Evolutionary conservation across 331 rosid genomes (phyloP), one percentile per base, ranked within the genome.

Genomic region (Acacia pycnantha): DNA sequence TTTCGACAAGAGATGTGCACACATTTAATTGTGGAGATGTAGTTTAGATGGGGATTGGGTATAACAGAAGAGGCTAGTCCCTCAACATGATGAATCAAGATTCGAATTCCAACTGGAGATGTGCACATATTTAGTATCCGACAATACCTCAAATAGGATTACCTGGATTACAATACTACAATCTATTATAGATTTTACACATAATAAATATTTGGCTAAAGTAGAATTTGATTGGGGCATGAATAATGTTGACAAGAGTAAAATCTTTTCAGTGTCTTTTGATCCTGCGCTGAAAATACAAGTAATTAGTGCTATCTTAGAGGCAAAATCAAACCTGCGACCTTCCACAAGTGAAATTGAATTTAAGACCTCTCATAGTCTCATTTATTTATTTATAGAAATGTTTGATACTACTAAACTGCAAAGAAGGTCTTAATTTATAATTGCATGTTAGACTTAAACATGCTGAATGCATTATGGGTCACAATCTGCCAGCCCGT

Each of bases 1-100:
- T 7, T 0, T 1, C 2, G 1, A 37, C 1, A 6, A 1, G 41
- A 37, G 2, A 37, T 0, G 8, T 37, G 7, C 0, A 1, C 0
- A 6, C 9, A 37, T 6, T 6, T 37, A 37, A 37, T 37, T 37
- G 9, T 37, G 41, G 41, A 1, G 41, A 37, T 37, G 2, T 6
- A 37, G 41, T 37, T 37, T 2, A 37, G 6, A 6, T 37, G 41
- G 9, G 8, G 9, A 8, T 35, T 37, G 2, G 41, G 0, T 37
- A 2, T 7, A 37, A 37, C 1, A 1, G 1, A 37, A 37, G 9
- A 0, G 41, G 9, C 1, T 37, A 37, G 7, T 37, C 9, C 37
- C 1, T 37, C 9, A 37, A 6, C 2, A 2, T 37, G 1, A 37
- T 6, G 41, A 37, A 37, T 37, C 9, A 37, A 37, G 0, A 0